A percentile compares a stretch with the other conserved stretches of the same genome.
These are phyloP conservation scores for Candida silvicultrix DNA, from an alignment of 805 yeast genomes.

Conservation along the genomic window DNA sequence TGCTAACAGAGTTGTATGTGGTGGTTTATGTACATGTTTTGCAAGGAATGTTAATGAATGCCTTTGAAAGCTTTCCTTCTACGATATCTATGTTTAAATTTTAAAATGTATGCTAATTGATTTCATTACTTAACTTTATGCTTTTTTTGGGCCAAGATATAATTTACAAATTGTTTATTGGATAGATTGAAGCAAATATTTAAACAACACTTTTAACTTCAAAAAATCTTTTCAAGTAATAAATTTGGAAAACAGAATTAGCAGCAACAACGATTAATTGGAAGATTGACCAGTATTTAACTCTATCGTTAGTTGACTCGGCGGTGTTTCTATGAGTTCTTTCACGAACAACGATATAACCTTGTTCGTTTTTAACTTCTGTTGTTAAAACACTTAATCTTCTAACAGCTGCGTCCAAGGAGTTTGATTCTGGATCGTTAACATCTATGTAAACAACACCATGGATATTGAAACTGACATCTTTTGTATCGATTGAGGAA, in stretches of 20 bases:
- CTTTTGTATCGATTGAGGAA: conserved; percentile 66
- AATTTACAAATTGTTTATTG: too few relatives aligned
- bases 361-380: conserved; percentile 86
- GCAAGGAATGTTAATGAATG: too few relatives aligned
- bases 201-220: conserved; percentile 89
- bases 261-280: conserved; percentile 81
- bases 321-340: conserved; percentile 98
- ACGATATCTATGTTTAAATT: too few relatives aligned
- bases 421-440: conserved; percentile 67
- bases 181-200: too few relatives aligned
- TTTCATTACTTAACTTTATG: too few relatives aligned
- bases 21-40: too few relatives aligned
- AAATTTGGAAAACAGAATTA: conserved; percentile 89
- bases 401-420: conserved; percentile 79
- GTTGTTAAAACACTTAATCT: conserved; percentile 67
- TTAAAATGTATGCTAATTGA: too few relatives aligned
- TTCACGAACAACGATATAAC: conserved; percentile 91
- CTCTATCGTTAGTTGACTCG: conserved; percentile 93
- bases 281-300: conserved; percentile 95
- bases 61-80: too few relatives aligned
- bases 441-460: conserved; percentile 85
- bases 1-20: too few relatives aligned
- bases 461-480: conserved; percentile 91
- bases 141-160: too few relatives aligned
- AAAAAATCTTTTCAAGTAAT: conserved; percentile 89